Percentiles rank a stretch among this genome's conserved stretches.
phyloP scores from a whole-genome alignment of 2,329 filamentous ascomycete genomes.

The Ceratocystis ficicola region DNA sequence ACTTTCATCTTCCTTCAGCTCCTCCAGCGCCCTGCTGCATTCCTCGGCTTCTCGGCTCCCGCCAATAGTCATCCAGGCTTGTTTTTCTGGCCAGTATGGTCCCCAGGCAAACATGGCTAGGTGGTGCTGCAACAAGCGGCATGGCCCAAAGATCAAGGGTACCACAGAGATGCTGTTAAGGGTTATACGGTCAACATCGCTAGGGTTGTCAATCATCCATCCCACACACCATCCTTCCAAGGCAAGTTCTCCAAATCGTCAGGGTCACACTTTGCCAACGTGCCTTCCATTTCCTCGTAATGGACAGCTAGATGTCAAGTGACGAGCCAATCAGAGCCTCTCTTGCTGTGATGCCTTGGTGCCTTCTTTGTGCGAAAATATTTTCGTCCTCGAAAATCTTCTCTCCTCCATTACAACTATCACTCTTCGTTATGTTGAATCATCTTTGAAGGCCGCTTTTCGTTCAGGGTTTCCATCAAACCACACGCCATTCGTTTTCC shows the following conservation, averaged over 20 bases:
- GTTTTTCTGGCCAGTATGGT: too few species aligned
- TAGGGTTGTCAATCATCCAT: background rate
- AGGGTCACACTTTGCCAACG: background rate
- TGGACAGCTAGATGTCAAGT: background rate
- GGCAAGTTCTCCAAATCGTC: background rate
- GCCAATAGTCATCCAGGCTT: too few species aligned
- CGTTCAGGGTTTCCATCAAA: background rate
- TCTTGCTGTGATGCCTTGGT: background rate
- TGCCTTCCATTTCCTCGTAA: slow-evolving; percentile 9
- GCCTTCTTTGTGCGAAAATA: background rate
- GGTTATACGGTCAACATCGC: background rate
- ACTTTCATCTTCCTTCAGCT: too few species aligned
- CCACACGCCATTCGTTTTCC: background rate
- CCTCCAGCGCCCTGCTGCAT: too few species aligned
- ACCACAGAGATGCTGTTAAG: background rate
- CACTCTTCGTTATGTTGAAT: background rate
- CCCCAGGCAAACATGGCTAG: too few species aligned
- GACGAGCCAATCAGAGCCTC: background rate
- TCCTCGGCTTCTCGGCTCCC: too few species aligned
- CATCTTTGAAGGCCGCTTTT: background rate
- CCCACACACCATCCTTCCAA: background rate
- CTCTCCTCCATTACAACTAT: background rate
- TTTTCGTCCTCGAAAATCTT: background rate
- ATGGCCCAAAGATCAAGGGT: background rate
- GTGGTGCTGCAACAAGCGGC: too few species aligned